phyloP scores from a whole-genome alignment of 768 basidiomycete genomes.

The Suillus subalutaceus region DNA sequence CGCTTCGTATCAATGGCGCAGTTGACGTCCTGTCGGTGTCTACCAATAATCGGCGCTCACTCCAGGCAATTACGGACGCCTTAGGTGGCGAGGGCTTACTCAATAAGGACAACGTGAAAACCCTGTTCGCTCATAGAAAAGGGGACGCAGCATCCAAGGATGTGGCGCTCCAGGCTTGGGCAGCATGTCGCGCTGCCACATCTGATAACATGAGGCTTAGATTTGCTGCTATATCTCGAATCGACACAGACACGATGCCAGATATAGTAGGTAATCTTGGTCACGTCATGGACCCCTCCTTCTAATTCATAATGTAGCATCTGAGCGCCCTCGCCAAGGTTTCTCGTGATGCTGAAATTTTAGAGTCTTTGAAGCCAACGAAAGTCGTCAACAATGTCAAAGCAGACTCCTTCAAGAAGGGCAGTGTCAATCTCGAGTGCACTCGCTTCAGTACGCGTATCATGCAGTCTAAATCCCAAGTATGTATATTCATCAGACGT shows the following conservation, averaged over 20 bases:
- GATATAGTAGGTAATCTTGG: conserved; percentile 28
- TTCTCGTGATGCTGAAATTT: conserved; percentile 45
- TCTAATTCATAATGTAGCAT: conserved; percentile 31
- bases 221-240: conserved; percentile 21
- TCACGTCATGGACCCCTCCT: not conserved
- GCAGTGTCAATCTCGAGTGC: conserved; percentile 36
- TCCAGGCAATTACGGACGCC: conserved; percentile 35
- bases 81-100: conserved; percentile 42
- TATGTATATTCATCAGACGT: not conserved
- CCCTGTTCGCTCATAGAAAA: conserved; percentile 36
- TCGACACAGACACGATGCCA: conserved; percentile 31
- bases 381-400: conserved; percentile 46
- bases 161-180: conserved; percentile 50
- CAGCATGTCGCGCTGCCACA: conserved; percentile 40
- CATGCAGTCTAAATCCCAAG: conserved; percentile 15
- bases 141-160: conserved; percentile 11
- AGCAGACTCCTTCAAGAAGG: conserved; percentile 31
- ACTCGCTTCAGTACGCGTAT: conserved; percentile 50
- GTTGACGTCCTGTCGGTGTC: conserved; percentile 46
- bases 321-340: conserved; percentile 50
- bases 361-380: conserved; percentile 51
- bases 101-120: conserved; percentile 26
- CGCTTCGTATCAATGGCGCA: conserved; percentile 35
- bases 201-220: conserved; percentile 22
- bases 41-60: conserved; percentile 31